These are phyloP conservation scores for Boechera retrofracta DNA, from an alignment of 345 rosid species.

Conservation along the genomic window DNA sequence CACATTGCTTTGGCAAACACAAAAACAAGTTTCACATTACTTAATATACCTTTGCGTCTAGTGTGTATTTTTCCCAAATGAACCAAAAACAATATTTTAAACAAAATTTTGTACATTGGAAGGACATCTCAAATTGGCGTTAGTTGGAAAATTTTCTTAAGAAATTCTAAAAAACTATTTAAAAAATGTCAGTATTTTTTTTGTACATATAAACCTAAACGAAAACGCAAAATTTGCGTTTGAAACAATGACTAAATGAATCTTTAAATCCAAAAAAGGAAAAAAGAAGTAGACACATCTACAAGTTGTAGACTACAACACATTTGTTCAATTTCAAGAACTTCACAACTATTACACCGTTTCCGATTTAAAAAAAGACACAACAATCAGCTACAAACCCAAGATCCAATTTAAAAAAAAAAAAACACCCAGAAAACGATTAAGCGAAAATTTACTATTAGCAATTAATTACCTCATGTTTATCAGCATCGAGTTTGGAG, in stretches of 20 bases:
- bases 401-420: too few relatives aligned
- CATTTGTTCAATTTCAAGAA: slow-evolving; percentile 2
- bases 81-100: too few relatives aligned
- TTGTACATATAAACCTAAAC: not conserved
- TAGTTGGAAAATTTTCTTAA: not conserved
- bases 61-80: not conserved
- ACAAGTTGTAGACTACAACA: not conserved
- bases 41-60: not conserved
- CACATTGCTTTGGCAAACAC: slow-evolving; percentile 8
- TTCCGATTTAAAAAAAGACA: not conserved
- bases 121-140: not conserved
- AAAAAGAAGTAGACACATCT: not conserved
- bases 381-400: not conserved
- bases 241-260: not conserved
- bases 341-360: not conserved
- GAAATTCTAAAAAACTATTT: too few relatives aligned
- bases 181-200: too few relatives aligned
- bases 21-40: not conserved
- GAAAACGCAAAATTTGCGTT: too few relatives aligned
- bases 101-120: not conserved
- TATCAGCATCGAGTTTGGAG: slow-evolving; percentile 62
- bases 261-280: not conserved
- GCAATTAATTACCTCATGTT: slow-evolving; percentile 71
- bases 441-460: not conserved
- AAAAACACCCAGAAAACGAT: not conserved